Evolutionary conservation across 768 basidiomycete genomes (phyloP), one percentile per base, ranked within the genome.

Genomic region (Chiua virens): DNA sequence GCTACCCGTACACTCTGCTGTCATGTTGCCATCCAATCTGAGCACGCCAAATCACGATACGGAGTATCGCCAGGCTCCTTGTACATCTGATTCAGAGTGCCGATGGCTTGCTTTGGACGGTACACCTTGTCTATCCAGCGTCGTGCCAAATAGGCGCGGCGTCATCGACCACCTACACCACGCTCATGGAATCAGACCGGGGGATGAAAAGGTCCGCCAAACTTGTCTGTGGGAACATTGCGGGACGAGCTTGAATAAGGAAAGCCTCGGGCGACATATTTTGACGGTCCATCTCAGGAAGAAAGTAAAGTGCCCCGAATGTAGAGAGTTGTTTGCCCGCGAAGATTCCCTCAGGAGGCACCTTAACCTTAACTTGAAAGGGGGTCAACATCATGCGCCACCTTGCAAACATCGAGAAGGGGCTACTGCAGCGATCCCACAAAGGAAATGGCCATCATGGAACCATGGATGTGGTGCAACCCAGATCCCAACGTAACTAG

Each of bases 291-390:
- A 68, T 34, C 38, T 60, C 13, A 62, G 52, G 51, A 43, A 59
- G 20, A 43, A 25, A 18, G 53, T 47, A 3, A 28, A 41, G 1
- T 70, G 68, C 5, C 0, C 3, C 2, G 10, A 40, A 9, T 68
- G 68, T 18, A 54, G 60, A 22, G 2, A 42, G 42, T 15, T 0
- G 10, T 68, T 70, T 56, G 62, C 68, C 30, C 64, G 68, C 0
- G 61, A 53, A n/a, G 66, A 68, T 22, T 68, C 66, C 2, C 50
- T 70, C 18, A 65, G 54, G 54, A 57, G 66, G 9, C 66, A 67
- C 30, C 22, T 52, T 0, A 65, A 54, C 23, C 17, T 52, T 0
- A 65, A 54, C 23, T n/a, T 47, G 0, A 67, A 54, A 30, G 59
- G 62, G 21, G 27, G 48, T 22, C 47, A 50, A 7, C 60, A 65